Evolutionary conservation across 1,139 yeast genomes (phyloP), one percentile per base, ranked within the genome.

Genomic region (Yamadazyma sp.): DNA sequence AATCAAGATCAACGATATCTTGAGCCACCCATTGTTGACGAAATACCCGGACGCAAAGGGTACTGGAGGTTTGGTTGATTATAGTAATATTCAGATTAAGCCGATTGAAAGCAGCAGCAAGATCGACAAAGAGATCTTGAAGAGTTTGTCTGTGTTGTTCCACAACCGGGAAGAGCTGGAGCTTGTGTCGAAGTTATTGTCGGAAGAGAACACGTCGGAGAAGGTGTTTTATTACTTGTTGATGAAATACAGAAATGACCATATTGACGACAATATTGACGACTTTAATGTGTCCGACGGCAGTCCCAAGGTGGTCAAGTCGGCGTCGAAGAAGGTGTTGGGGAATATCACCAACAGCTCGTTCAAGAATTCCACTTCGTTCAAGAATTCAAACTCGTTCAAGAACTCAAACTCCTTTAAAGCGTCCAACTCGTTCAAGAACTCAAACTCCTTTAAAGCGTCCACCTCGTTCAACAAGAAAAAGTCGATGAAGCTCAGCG

Each of bases 151-250:
- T 40, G 89, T 90, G 22, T 66, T 92, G 41, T 92, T 96, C 82
- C 97, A 90, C 58, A 96, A 96, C 35, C 86, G 88, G 41, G 73
- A 80, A 28, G 78, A 78, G 41, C 73, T 77, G 14, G 63, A 75
- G 10, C 79, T 92, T 27, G 65, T 86, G 27, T 61, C 76, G 7
- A 76, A 80, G 42, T 68, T 92, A 31, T 51, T 84, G 35, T 70
- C 82, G 2, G 70, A 78, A 0, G 77, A 70, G 21, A 85, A 84
- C 48, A 47, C 42, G 16, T 79, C 95, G 1, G 98, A 94, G 54
- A 94, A 92, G 67, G 80, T 92, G 40, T 92, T 92, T 52, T 94
- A 92, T 62, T 84, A 88, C 45, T 66, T 94, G 41, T 68, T 92
- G 44, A 70, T 84, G 70, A 82, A 87, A 53, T 92, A 92, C 60